Percentiles rank a stretch among this genome's conserved stretches.
Conservation (phyloP, 495 filamentous ascomycete genomes). For the Rostrohypoxylon terebratum region DNA sequence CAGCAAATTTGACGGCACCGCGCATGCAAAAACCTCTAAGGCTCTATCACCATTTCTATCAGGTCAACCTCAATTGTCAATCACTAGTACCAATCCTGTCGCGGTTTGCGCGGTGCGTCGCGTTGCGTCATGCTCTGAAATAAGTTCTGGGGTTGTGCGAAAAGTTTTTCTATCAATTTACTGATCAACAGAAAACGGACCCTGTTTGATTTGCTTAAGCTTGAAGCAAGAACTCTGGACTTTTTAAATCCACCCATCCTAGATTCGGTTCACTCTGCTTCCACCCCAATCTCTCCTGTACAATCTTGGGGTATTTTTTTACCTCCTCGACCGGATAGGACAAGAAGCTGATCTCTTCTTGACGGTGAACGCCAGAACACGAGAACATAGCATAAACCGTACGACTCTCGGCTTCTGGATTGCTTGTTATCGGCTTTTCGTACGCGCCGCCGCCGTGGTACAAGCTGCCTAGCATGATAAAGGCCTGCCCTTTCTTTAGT, state of each 20-base stretch:
- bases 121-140: neutral
- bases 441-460: conserved; percentile 47
- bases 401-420: conserved; percentile 40
- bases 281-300: conserved; percentile 49
- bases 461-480: conserved; percentile 46
- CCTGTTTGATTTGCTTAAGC: neutral
- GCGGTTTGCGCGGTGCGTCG: too few species aligned
- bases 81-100: too few species aligned
- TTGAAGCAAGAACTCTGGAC: conserved; percentile 40
- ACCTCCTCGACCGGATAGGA: conserved; percentile 48
- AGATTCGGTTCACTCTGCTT: conserved; percentile 49
- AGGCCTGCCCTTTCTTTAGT: conserved; percentile 45
- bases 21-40: too few species aligned
- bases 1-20: too few species aligned
- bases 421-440: conserved; percentile 18
- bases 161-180: neutral
- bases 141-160: neutral
- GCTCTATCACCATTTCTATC: too few species aligned
- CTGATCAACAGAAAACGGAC: neutral
- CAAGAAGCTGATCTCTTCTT: conserved; percentile 51
- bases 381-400: conserved; percentile 53
- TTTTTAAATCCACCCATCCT: conserved; percentile 53
- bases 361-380: conserved; percentile 51
- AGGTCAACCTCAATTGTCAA: too few species aligned
- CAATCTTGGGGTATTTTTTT: conserved; percentile 40